Conservation (phyloP, 192 early-diverging fungal genomes). For the Physocladia obscura region DNA sequence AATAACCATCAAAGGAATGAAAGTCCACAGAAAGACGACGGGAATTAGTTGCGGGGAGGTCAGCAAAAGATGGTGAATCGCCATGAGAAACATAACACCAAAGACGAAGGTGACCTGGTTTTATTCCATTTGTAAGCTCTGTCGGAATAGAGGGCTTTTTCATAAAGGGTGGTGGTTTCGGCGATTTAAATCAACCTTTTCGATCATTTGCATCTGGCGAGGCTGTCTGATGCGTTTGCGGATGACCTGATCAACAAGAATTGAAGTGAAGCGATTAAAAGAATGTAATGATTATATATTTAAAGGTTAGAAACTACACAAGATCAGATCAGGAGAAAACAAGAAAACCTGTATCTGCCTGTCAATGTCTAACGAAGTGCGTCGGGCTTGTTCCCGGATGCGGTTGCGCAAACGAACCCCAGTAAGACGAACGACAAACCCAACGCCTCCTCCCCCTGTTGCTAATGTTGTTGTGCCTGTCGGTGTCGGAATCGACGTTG, state of each 20-base stretch:
- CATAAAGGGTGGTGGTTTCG: background rate
- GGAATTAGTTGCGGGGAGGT: background rate
- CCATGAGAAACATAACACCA: background rate
- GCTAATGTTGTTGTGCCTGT: too few species aligned
- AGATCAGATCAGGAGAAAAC: background rate
- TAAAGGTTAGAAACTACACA: too few species aligned
- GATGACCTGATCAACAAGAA: background rate
- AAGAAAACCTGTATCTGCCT: background rate
- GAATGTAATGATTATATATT: too few species aligned
- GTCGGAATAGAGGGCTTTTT: background rate
- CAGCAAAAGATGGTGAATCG: constrained; percentile 1
- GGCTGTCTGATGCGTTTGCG: constrained; percentile 13
- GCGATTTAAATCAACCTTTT: background rate
- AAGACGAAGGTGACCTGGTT: constrained; percentile 3
- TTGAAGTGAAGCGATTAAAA: background rate
- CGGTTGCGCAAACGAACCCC: too few species aligned
- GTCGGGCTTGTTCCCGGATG: background rate
- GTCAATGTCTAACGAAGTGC: background rate
- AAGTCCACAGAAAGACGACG: background rate
- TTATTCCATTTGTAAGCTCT: background rate
- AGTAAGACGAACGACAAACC: too few species aligned
- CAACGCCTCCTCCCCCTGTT: too few species aligned
- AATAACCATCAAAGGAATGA: constrained; percentile 14
- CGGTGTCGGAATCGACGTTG: too few species aligned
- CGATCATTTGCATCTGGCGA: background rate